Conservation (phyloP, 306 rosid genomes). For the Fagus crenata region DNA sequence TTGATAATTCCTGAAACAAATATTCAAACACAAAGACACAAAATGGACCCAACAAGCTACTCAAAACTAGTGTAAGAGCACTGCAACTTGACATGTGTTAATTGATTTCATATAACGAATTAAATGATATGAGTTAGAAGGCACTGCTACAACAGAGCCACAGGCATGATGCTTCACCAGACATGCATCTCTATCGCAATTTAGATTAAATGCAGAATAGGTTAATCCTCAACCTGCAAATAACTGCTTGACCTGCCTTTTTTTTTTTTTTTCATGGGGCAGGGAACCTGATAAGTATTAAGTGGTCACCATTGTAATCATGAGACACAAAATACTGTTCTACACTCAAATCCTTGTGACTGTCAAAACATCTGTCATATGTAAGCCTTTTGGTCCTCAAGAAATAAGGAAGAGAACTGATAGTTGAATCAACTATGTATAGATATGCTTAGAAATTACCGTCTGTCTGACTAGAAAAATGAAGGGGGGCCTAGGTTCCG, state of each 20-base stretch:
- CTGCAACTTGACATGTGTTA: slow-evolving; percentile 9
- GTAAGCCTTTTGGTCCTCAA: not conserved
- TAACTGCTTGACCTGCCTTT: not conserved
- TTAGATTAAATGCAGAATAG: not conserved
- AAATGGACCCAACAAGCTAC: slow-evolving; percentile 18
- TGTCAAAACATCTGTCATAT: not conserved
- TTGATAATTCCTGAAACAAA: too few relatives aligned
- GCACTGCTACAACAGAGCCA: not conserved
- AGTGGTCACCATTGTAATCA: not conserved
- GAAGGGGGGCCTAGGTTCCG: not conserved
- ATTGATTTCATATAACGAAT: not conserved
- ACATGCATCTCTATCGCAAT: not conserved
- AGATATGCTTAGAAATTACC: not conserved
- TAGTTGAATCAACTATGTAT: not conserved
- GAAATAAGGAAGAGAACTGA: not conserved
- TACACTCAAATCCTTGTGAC: not conserved
- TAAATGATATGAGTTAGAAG: not conserved
- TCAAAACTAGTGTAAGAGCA: slow-evolving; percentile 17
- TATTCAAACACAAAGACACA: not conserved
- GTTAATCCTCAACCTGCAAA: not conserved
- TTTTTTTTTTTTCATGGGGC: not conserved
- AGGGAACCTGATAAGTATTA: not conserved
- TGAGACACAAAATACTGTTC: not conserved
- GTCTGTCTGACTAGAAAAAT: not conserved
- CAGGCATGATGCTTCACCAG: not conserved